phyloP scores from a whole-genome alignment of 257 asterid genomes.

The Rauvolfia tetraphylla region DNA sequence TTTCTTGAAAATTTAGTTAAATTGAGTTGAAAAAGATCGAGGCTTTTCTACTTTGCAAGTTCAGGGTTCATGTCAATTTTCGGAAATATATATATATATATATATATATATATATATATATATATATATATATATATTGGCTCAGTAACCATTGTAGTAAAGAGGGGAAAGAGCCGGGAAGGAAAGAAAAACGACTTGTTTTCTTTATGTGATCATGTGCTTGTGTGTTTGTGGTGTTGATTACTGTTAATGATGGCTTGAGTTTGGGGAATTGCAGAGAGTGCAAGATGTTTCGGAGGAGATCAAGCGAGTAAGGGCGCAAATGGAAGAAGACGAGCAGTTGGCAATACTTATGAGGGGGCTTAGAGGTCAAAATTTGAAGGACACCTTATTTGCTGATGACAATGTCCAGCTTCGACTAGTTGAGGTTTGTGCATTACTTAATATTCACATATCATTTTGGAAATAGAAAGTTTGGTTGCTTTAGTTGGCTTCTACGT shows the following conservation, averaged over 20 bases:
- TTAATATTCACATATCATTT: not conserved
- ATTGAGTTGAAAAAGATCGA: conserved; percentile 11
- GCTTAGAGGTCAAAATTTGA: conserved; percentile 92
- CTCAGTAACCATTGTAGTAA: too few relatives aligned
- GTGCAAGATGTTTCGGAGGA: conserved; percentile 86
- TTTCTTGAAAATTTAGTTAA: not conserved
- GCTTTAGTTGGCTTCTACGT: not conserved
- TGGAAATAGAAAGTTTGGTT: not conserved
- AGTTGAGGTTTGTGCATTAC: conserved; percentile 62
- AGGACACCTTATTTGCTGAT: conserved; percentile 78
- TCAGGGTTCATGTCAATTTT: not conserved
- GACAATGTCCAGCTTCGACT: conserved; percentile 77
- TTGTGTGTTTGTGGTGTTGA: conserved; percentile 2
- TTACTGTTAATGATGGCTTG: conserved; percentile 10
- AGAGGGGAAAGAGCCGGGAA: not conserved
- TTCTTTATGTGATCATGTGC: not conserved
- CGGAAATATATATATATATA: not conserved
- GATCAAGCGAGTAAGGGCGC: conserved; percentile 92
- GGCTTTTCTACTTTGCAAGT: not conserved
- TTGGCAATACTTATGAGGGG: conserved; percentile 88
- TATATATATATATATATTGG: too few relatives aligned
- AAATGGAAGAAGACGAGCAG: conserved; percentile 97
- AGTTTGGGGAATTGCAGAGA: conserved; percentile 59
- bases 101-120: too few relatives aligned
- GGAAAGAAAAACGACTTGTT: not conserved